Percentiles rank a stretch among this genome's conserved stretches.
These are phyloP conservation scores for Alternaria novae-zelandiae DNA, from an alignment of 2,329 filamentous ascomycete genomes.

Conservation along the genomic window DNA sequence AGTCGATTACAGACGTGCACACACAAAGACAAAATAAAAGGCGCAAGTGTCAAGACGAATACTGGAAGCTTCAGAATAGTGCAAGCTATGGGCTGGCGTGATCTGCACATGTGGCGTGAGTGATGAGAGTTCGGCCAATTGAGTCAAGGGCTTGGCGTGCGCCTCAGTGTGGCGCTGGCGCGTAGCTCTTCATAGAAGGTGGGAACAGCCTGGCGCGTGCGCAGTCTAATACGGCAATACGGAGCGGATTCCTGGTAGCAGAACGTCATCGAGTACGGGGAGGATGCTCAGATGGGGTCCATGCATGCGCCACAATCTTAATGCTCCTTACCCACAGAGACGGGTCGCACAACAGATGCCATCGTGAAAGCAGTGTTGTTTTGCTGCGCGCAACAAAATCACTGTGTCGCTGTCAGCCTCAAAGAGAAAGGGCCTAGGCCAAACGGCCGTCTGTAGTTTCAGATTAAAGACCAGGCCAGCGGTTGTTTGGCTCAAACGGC, in stretches of 20 bases:
- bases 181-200: conserved; percentile 1
- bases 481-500: conserved; percentile 13
- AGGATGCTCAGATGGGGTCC: conserved; percentile 10
- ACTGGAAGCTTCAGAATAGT: background rate
- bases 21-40: background rate
- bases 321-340: conserved; percentile 8
- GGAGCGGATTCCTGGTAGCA: conserved; percentile 1
- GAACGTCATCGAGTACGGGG: conserved; percentile 18
- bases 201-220: background rate
- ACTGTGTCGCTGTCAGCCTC: background rate
- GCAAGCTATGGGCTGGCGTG: background rate
- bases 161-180: conserved; percentile 1
- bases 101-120: background rate
- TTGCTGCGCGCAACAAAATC: background rate
- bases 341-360: background rate
- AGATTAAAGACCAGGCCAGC: background rate
- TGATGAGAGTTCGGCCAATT: background rate
- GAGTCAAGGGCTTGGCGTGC: background rate
- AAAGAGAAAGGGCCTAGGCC: background rate
- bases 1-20: background rate
- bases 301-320: conserved; percentile 6
- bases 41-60: background rate
- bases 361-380: background rate
- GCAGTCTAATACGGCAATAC: background rate
- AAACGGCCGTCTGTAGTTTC: background rate